A percentile compares a stretch with the other conserved stretches of the same genome.
Evolutionary conservation across 345 rosid species (phyloP).

Genomic region (Carallia brachiata): DNA sequence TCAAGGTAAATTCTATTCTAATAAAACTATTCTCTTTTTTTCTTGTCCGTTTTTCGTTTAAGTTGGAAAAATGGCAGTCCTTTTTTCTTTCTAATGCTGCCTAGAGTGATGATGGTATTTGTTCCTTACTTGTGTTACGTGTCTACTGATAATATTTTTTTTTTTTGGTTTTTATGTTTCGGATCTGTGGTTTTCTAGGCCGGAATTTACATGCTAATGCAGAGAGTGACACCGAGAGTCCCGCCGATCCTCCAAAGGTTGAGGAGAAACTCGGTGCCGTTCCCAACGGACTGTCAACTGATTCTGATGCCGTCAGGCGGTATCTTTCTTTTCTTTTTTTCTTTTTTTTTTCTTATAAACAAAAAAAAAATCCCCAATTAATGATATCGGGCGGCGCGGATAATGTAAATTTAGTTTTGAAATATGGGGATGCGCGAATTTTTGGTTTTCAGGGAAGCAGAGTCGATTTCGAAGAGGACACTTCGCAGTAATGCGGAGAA

Average conservation of each 20-base stretch:
- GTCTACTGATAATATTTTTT: background rate
- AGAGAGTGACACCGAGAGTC: constrained; percentile 53
- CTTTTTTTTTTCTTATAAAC: background rate
- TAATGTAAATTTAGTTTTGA: background rate
- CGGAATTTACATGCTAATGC: constrained; percentile 81
- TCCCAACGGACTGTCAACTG: constrained; percentile 85
- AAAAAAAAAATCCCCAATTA: background rate
- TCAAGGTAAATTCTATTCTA: constrained; percentile 52
- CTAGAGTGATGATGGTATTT: background rate
- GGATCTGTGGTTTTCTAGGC: constrained; percentile 46
- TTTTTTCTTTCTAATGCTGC: background rate
- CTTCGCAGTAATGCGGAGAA: constrained; percentile 86
- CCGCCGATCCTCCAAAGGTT: constrained; percentile 82
- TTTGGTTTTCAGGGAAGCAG: constrained; percentile 62
- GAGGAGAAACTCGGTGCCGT: constrained; percentile 93
- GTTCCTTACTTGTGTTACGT: too few relatives aligned
- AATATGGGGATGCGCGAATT: background rate
- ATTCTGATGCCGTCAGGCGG: constrained; percentile 94
- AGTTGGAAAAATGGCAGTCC: background rate
- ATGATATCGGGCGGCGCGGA: background rate
- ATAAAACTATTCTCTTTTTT: background rate
- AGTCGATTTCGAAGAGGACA: constrained; percentile 83
- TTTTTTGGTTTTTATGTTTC: background rate
- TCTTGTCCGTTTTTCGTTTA: background rate
- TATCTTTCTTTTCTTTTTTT: constrained; percentile 8